These are phyloP conservation scores for Cyclocybe cylindracea DNA, from an alignment of 768 basidiomycete species.

Conservation along the genomic window DNA sequence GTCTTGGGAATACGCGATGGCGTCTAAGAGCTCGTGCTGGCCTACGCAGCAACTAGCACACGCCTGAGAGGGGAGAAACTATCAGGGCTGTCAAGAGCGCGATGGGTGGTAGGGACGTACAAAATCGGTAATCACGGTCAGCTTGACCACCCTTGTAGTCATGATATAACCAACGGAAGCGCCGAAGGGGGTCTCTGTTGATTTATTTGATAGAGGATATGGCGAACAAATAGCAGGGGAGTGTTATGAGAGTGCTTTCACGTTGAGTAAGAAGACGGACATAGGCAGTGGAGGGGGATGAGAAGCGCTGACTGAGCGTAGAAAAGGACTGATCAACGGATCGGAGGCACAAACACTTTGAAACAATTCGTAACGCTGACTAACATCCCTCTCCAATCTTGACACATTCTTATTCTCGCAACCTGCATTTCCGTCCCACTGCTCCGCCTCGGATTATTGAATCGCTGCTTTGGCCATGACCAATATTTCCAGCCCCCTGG, in stretches of 20 bases:
- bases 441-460: too few relatives aligned
- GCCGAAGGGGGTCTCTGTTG: not conserved
- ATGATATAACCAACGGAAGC: conserved; percentile 20
- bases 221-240: conserved; percentile 9
- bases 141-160: conserved; percentile 44
- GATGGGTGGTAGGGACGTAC: conserved; percentile 27
- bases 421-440: too few relatives aligned
- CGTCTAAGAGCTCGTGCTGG: conserved; percentile 52
- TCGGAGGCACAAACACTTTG: conserved; percentile 13
- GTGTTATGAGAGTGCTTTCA: conserved; percentile 27
- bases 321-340: conserved; percentile 4
- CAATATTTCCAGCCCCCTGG: too few relatives aligned
- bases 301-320: conserved; percentile 4
- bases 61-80: conserved; percentile 29
- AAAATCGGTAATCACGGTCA: conserved; percentile 52
- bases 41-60: conserved; percentile 56
- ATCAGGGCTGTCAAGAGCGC: conserved; percentile 4
- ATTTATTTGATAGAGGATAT: not conserved
- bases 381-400: not conserved
- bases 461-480: too few relatives aligned
- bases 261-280: conserved; percentile 29
- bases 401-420: conserved; percentile 3
- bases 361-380: conserved; percentile 6
- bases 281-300: conserved; percentile 12
- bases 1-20: conserved; percentile 49